Evolutionary conservation across 306 rosid species (phyloP).

Genomic region (Prunus padus): DNA sequence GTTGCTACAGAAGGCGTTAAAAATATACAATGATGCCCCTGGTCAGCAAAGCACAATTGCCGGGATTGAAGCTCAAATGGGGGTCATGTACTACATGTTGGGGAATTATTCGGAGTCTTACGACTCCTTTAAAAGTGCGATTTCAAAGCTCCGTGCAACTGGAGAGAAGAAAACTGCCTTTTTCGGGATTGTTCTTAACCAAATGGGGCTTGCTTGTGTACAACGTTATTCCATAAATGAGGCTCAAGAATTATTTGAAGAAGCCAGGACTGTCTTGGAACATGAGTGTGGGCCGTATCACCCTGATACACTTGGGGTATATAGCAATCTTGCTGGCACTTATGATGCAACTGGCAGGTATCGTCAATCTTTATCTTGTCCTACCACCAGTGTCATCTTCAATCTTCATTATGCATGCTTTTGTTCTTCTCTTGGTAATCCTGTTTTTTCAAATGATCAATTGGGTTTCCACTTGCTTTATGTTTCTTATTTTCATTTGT

Average conservation of each 20-base stretch:
- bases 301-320: slow-evolving; percentile 86
- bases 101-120: slow-evolving; percentile 71
- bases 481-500: not conserved
- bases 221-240: slow-evolving; percentile 57
- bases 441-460: not conserved
- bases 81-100: slow-evolving; percentile 74
- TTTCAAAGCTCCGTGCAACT: slow-evolving; percentile 68
- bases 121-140: slow-evolving; percentile 59
- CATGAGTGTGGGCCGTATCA: slow-evolving; percentile 78
- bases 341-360: slow-evolving; percentile 98
- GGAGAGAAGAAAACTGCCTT: slow-evolving; percentile 87
- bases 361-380: not conserved
- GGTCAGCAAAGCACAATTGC: slow-evolving; percentile 82
- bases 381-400: not conserved
- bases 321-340: slow-evolving; percentile 92
- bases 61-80: slow-evolving; percentile 96
- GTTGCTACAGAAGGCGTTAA: slow-evolving; percentile 63
- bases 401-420: not conserved
- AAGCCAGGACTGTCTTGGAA: slow-evolving; percentile 65
- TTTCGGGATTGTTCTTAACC: slow-evolving; percentile 88
- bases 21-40: slow-evolving; percentile 61
- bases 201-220: slow-evolving; percentile 91
- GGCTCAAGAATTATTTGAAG: slow-evolving; percentile 78
- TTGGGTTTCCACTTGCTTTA: not conserved
- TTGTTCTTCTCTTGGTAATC: not conserved